phyloP scores from a whole-genome alignment of 1,284 basidiomycete species.

The Irpex sp. region DNA sequence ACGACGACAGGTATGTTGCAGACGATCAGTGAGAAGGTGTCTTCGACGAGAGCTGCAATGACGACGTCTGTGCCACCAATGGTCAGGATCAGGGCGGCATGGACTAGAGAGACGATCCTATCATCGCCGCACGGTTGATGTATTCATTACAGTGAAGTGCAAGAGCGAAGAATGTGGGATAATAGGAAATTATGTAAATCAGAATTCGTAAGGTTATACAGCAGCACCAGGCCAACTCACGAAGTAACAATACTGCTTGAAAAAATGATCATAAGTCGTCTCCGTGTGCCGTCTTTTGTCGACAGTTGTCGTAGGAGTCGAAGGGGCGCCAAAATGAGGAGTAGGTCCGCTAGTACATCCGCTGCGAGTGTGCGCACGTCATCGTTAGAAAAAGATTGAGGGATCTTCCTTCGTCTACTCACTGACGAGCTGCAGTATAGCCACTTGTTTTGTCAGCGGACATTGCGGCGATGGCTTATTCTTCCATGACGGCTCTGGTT shows the following conservation, averaged over 20 bases:
- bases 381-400: too few species aligned
- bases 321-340: slow-evolving; percentile 33
- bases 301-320: slow-evolving; percentile 31
- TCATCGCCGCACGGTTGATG: not conserved
- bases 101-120: slow-evolving; percentile 36
- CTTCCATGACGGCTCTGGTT: slow-evolving; percentile 33
- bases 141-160: not conserved
- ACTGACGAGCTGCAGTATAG: slow-evolving; percentile 37
- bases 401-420: slow-evolving; percentile 14
- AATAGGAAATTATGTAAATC: not conserved
- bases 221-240: slow-evolving; percentile 11
- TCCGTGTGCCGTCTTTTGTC: slow-evolving; percentile 25
- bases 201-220: not conserved
- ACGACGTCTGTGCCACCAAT: slow-evolving; percentile 29
- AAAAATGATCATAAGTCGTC: slow-evolving; percentile 36
- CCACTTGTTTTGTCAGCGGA: slow-evolving; percentile 32
- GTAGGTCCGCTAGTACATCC: slow-evolving; percentile 34
- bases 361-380: slow-evolving; percentile 21
- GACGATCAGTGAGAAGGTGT: slow-evolving; percentile 36
- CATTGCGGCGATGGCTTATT: slow-evolving; percentile 32
- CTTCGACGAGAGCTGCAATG: slow-evolving; percentile 38
- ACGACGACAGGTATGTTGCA: slow-evolving; percentile 38
- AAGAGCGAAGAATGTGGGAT: not conserved
- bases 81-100: slow-evolving; percentile 33
- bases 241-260: slow-evolving; percentile 29